Percentiles rank a stretch among this genome's conserved stretches.
phyloP scores from a whole-genome alignment of 164 flowering plant species.

The Paratinospora sagittata region DNA sequence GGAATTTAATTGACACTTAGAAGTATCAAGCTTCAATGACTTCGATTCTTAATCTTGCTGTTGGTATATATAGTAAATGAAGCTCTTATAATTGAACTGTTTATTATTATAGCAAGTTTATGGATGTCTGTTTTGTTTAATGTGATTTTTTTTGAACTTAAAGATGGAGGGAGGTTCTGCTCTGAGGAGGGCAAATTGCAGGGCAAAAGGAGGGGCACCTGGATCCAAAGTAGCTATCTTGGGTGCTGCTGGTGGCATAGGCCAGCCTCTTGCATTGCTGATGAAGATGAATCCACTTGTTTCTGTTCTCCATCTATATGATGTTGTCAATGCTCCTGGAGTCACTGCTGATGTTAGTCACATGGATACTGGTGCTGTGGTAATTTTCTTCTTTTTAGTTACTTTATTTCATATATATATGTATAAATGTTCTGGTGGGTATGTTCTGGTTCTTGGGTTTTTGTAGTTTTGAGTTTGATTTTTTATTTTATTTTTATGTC shows the following conservation, averaged over 20 bases:
- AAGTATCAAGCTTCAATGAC: neutral
- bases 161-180: slow-evolving; percentile 51
- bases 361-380: slow-evolving; percentile 98
- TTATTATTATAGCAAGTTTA: neutral
- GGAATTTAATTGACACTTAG: neutral
- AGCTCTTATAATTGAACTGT: no score
- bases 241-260: slow-evolving; percentile 98
- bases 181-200: slow-evolving; percentile 48
- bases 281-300: slow-evolving; percentile 97
- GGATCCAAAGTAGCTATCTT: slow-evolving; percentile 91
- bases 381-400: slow-evolving; percentile 14
- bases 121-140: neutral
- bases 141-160: slow-evolving; percentile 8
- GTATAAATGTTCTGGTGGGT: no score
- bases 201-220: slow-evolving; percentile 87
- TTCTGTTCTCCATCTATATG: slow-evolving; percentile 89
- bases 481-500: no score
- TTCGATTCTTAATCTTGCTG: neutral
- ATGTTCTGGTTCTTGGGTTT: no score
- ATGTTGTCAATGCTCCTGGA: slow-evolving; percentile 90
- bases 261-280: slow-evolving; percentile 86
- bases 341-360: slow-evolving; percentile 96
- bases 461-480: neutral
- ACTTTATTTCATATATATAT: no score
- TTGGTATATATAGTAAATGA: no score